A percentile compares a stretch with the other conserved stretches of the same genome.
Conservation (phyloP, 441 rosid genomes). For the Rhodomyrtus psidioides region DNA sequence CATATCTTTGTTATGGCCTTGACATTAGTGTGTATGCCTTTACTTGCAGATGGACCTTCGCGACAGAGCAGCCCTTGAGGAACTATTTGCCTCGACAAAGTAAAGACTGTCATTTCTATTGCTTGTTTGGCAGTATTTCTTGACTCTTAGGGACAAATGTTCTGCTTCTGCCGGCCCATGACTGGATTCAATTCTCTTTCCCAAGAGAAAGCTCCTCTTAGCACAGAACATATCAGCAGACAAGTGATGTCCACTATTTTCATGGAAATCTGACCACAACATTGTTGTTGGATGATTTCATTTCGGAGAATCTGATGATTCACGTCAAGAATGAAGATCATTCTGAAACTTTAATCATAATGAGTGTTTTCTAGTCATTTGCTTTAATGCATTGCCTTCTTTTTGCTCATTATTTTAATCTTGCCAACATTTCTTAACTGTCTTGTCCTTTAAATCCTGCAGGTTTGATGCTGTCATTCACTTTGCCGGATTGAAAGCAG, state of each 20-base stretch:
- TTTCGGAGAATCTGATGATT: not conserved
- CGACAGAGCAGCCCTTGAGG: conserved; percentile 70
- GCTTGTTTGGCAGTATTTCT: not conserved
- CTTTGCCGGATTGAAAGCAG: conserved; percentile 97
- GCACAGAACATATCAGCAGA: not conserved
- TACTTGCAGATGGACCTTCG: conserved; percentile 73
- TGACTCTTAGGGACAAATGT: not conserved
- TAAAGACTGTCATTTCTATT: not conserved
- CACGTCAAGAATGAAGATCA: not conserved
- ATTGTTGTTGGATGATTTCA: not conserved
- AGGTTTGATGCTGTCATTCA: conserved; percentile 97
- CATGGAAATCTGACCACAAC: not conserved
- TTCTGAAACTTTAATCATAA: not conserved
- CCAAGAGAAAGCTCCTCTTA: not conserved
- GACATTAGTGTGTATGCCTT: not conserved
- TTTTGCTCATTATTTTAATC: not conserved
- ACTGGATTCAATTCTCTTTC: not conserved
- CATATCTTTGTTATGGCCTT: not conserved
- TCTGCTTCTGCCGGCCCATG: not conserved
- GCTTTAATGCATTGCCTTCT: not conserved
- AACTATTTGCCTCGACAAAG: conserved; percentile 57
- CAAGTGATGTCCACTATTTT: not conserved
- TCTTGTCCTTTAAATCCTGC: not conserved
- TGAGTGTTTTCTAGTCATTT: not conserved
- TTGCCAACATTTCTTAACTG: not conserved